Evolutionary conservation across 352 stramenopile genomes (phyloP).

Genomic region (Lagenidium sp.): DNA sequence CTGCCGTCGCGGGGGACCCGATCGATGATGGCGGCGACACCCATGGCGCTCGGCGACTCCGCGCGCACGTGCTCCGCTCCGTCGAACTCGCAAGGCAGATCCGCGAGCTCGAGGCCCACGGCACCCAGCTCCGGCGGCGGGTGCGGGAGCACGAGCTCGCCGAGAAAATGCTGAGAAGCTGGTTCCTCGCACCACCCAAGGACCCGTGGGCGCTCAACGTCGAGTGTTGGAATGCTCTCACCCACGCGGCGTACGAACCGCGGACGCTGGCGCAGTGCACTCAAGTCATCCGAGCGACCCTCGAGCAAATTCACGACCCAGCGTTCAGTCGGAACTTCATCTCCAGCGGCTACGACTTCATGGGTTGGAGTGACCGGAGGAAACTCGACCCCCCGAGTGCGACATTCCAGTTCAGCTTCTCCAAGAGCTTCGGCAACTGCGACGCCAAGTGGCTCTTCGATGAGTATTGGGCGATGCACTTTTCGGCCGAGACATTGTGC

Average conservation of each 20-base stretch:
- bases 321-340: slow-evolving; percentile 14
- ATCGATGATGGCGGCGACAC: not conserved
- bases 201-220: slow-evolving; percentile 14
- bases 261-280: slow-evolving; percentile 15
- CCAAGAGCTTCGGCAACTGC: slow-evolving; percentile 15
- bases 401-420: slow-evolving; percentile 19
- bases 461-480: slow-evolving; percentile 20
- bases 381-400: slow-evolving; percentile 11
- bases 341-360: slow-evolving; percentile 15
- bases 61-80: slow-evolving; percentile 6
- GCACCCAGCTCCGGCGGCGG: slow-evolving; percentile 7
- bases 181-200: slow-evolving; percentile 13
- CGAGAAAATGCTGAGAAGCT: slow-evolving; percentile 15
- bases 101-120: slow-evolving; percentile 7
- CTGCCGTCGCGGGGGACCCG: not conserved
- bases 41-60: slow-evolving; percentile 8
- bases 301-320: slow-evolving; percentile 16
- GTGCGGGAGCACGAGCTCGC: slow-evolving; percentile 15
- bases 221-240: slow-evolving; percentile 15
- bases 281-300: slow-evolving; percentile 13
- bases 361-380: slow-evolving; percentile 15
- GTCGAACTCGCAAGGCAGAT: slow-evolving; percentile 4
- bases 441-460: slow-evolving; percentile 17
- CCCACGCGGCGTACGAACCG: slow-evolving; percentile 6
- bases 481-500: slow-evolving; percentile 16